Base-by-base conservation (phyloP, 2,329 filamentous ascomycete species). In the Onygenales sp. region DNA sequence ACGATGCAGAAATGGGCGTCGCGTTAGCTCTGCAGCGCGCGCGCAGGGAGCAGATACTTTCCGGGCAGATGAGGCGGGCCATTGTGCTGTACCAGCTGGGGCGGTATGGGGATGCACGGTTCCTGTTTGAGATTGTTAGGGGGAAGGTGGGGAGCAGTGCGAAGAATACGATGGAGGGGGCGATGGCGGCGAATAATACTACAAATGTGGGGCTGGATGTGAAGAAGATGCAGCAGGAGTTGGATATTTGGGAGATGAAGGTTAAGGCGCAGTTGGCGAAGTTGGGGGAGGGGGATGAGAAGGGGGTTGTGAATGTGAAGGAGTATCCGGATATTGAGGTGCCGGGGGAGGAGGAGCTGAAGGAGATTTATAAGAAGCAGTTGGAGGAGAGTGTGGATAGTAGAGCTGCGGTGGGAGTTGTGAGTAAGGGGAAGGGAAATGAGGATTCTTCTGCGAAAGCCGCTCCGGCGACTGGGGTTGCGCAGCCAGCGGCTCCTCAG, bases 51-150 rank as follows among this genome's bases (percentile, higher is more conserved):
- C 78, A 86, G 33, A 88, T 96, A 67, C 77, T 84, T 45, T 81
- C 88, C n/a, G 85, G 88, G 1, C 88, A 96, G 63, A 82, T 93
- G 62, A 83, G 91, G 60, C 82, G 92, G 39, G 87, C 82, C 4
- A 81, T 95, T 10, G 80, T 86, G 9, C 76, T 92, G 31, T 87
- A 83, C 67, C 81, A 84, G 48, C 74, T 90, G 42, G 81, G 80
- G 36, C 78, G 81, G 51, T 88, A 83, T 61, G 89, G 85, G 3
- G 86, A 96, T 69, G 85, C 90, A 0, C 79, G 84, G 54, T 80
- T 83, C 59, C 81, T 91, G 58, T 82, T 91, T 17, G 74, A 70
- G n/a, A 69, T 77, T 33, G 76, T 84, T 11, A 63, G 65, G 42
- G 74, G 73, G 56, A 77, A 77, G 60, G 70, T 78, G 51, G 75